phyloP scores from a whole-genome alignment of 306 rosid species.

The Cucumis cinereus region DNA sequence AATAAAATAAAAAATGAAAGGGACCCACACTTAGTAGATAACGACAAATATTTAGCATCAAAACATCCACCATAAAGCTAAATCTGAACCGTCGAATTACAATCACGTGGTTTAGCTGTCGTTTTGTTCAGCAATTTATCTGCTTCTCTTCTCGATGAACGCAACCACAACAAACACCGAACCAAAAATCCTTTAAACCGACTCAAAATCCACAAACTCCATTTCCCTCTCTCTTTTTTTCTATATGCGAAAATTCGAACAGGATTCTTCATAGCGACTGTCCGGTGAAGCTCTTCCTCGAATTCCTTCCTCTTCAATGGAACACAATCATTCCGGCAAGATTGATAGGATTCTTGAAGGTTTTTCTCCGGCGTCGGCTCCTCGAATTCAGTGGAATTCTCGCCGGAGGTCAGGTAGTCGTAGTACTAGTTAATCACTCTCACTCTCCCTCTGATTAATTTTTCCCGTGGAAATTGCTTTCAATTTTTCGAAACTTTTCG shows the following conservation, averaged over 20 bases:
- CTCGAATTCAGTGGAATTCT: slow-evolving; percentile 72
- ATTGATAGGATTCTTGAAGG: slow-evolving; percentile 41
- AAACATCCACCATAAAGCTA: slow-evolving; percentile 17
- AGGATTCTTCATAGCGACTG: not conserved
- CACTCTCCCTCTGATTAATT: not conserved
- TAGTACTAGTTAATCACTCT: not conserved
- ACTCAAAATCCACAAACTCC: not conserved
- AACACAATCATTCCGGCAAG: slow-evolving; percentile 22
- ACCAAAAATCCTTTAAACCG: not conserved
- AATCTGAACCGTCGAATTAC: slow-evolving; percentile 45
- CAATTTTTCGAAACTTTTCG: not conserved
- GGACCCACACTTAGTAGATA: slow-evolving; percentile 8
- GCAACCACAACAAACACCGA: slow-evolving; percentile 14
- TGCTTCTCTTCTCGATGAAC: slow-evolving; percentile 11
- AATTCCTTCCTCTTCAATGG: slow-evolving; percentile 24
- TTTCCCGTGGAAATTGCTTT: not conserved
- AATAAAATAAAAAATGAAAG: not conserved
- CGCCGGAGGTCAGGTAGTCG: slow-evolving; percentile 81
- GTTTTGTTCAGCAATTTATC: slow-evolving; percentile 9
- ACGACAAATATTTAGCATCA: slow-evolving; percentile 27
- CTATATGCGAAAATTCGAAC: not conserved
- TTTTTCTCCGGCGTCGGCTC: slow-evolving; percentile 58
- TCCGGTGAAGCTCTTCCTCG: not conserved
- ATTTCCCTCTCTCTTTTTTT: not conserved
- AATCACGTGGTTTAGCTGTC: slow-evolving; percentile 19